These are phyloP conservation scores for Ananas comosus DNA, from an alignment of 176 grass and related monocot species.

Conservation along the genomic window DNA sequence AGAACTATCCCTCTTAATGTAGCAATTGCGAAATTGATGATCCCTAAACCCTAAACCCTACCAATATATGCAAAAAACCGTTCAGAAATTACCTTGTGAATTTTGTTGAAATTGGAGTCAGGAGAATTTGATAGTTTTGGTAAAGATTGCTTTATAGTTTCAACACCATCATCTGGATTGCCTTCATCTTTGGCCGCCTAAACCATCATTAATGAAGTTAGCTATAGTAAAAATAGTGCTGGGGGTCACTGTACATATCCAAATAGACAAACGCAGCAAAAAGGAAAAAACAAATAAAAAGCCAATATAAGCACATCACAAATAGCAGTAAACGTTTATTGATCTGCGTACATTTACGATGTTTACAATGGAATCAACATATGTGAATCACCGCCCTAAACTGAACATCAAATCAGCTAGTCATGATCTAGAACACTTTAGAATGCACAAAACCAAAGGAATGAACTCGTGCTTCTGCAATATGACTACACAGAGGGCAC, in stretches of 20 bases:
- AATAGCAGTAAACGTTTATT: not conserved
- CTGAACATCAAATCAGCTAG: too few relatives aligned
- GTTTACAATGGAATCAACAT: not conserved
- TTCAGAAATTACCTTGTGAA: conserved; percentile 28
- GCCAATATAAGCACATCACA: not conserved
- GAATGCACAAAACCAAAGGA: too few relatives aligned
- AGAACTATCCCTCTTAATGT: not conserved
- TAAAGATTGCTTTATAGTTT: conserved; percentile 26
- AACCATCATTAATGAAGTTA: conserved; percentile 12
- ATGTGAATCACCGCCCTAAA: too few relatives aligned
- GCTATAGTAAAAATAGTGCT: not conserved
- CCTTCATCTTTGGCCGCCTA: conserved; percentile 34
- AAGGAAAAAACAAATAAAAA: not conserved
- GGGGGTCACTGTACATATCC: not conserved
- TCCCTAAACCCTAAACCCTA: not conserved
- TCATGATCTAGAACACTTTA: too few relatives aligned
- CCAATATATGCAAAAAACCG: not conserved
- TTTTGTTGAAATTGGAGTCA: conserved; percentile 20
- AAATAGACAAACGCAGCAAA: not conserved
- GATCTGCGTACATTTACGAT: not conserved
- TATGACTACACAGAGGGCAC: too few relatives aligned
- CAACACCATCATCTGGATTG: conserved; percentile 16
- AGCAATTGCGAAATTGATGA: conserved; percentile 1
- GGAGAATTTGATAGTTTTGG: conserved; percentile 4
- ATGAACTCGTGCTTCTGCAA: too few relatives aligned